Evolutionary conservation across 2,329 filamentous ascomycete genomes (phyloP), one percentile per base, ranked within the genome.

Genomic region (Colletotrichum nymphaeae): DNA sequence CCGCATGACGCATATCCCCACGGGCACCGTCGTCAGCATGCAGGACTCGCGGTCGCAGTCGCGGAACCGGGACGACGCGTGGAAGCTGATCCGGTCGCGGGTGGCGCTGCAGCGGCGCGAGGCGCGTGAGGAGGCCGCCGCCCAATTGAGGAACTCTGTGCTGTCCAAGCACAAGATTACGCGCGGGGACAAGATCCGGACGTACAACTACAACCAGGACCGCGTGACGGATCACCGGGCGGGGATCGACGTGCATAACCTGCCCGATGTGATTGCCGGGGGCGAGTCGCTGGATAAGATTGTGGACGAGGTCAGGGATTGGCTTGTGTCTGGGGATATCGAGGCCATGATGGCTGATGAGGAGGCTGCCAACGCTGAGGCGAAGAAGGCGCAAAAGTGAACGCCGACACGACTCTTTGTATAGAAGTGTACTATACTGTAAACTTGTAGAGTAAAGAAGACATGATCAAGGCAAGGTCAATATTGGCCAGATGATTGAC

Each of bases 21-120:
- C 95, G 1, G 94, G 93, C 57, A 97, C 92, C 0, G 91, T 94
- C 2, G 95, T 98, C 16, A 93, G 92, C 14, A 97, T 98, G 89
- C 97, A 99, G 82, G 97, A 99, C 81, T 93, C 92, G 66, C 90
- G 97, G 67, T 98, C 95, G 56, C 97, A 99, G 85, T 92, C 94
- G 77, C 91, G 94, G 76, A 99, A 99, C 83, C 90, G 95, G 57
- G 93, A 95, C 74, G 92, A 91, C 74, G 97, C 97, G 1, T 98
- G 97, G 95, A 89, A 91, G 77, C 80, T 99, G 59, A 86, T 99
- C 70, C 92, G 95, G 26, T 93, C 94, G 16, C 92, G 94, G 63
- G 86, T 98, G 24, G 97, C 95, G 2, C 93, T 97, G 83, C 88
- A 90, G 78, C 89, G 93, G 70, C 89, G 95, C 59, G 95, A 98